Evolutionary conservation across 1,284 basidiomycete genomes (phyloP), one percentile per base, ranked within the genome.

Genomic region (Irpex lacteus): DNA sequence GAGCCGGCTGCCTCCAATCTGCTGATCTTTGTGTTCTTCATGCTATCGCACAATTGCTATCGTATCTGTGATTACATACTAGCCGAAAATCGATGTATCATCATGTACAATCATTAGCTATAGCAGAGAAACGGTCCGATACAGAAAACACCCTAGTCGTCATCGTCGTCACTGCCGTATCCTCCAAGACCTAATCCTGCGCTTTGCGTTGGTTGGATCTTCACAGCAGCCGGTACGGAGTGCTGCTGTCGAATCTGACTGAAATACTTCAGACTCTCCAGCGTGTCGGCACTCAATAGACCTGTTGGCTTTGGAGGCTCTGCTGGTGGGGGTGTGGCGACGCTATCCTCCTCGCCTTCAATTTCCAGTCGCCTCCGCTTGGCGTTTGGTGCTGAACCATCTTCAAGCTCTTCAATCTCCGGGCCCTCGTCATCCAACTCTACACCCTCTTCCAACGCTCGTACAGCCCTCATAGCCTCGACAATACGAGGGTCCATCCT

Each of bases 231-330:
- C 62, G 76, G 71, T 60, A 69, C 65, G 60, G 84, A 83, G 66
- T 84, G 82, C 64, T 84, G 81, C 74, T 85, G 84, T 65, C 89
- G 83, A 68, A 95, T 89, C 75, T 94, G 88, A 5, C 91, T 86
- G 71, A 96, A 95, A 72, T 94, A 95, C 73, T 88, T 91, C 62
- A 97, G 79, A 61, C 94, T 91, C 69, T 96, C 92, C 34, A 96
- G 73, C 3, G 94, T 90, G 70, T 96, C 94, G 4, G 86, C 81
- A 64, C 81, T 92, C 37, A 97, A 80, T 34, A 96, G 75, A 0
- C 92, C 89, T 53, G 68, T 74, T 2, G 82, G 71, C 57, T 77
- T 71, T 18, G 74, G 72, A 5, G 72, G 72, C 40, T 74, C 68
- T 36, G 71, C 69, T 62, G 71, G 63, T 60, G 71, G 69, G 13